A percentile compares a stretch with the other conserved stretches of the same genome.
Conservation (phyloP, 1,139 yeast genomes). For the Geotrichum cucujoidarum region DNA sequence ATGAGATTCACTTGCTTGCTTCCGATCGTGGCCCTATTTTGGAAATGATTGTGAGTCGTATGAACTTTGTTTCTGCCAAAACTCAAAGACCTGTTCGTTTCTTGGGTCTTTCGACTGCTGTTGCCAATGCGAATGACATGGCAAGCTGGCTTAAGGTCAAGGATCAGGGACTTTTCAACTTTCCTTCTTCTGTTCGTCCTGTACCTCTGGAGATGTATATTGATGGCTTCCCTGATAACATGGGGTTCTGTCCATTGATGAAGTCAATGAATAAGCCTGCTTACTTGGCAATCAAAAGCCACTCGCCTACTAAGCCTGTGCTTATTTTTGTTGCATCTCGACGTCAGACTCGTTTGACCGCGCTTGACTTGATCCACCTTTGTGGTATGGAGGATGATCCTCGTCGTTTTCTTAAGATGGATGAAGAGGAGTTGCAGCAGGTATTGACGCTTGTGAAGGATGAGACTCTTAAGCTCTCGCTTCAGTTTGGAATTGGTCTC, state of each 20-base stretch:
- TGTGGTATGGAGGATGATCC: constrained; percentile 96
- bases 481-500: constrained; percentile 93
- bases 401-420: constrained; percentile 73
- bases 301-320: constrained; percentile 89
- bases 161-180: constrained; percentile 77
- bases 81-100: constrained; percentile 73
- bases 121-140: constrained; percentile 95
- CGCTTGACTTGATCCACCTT: constrained; percentile 83
- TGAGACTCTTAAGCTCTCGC: constrained; percentile 74
- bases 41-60: constrained; percentile 97
- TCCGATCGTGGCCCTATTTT: constrained; percentile 97
- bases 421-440: constrained; percentile 67
- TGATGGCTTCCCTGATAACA: constrained; percentile 93
- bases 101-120: constrained; percentile 95
- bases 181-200: constrained; percentile 93
- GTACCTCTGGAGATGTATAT: constrained; percentile 97
- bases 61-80: constrained; percentile 82
- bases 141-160: constrained; percentile 95
- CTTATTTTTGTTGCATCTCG: constrained; percentile 94
- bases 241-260: constrained; percentile 94
- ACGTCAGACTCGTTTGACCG: constrained; percentile 93
- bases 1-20: constrained; percentile 93
- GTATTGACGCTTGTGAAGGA: constrained; percentile 69
- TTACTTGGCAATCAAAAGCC: constrained; percentile 91
- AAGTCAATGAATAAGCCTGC: constrained; percentile 87